Base-by-base conservation (phyloP, 768 basidiomycete genomes). In the Lactarius quietus region DNA sequence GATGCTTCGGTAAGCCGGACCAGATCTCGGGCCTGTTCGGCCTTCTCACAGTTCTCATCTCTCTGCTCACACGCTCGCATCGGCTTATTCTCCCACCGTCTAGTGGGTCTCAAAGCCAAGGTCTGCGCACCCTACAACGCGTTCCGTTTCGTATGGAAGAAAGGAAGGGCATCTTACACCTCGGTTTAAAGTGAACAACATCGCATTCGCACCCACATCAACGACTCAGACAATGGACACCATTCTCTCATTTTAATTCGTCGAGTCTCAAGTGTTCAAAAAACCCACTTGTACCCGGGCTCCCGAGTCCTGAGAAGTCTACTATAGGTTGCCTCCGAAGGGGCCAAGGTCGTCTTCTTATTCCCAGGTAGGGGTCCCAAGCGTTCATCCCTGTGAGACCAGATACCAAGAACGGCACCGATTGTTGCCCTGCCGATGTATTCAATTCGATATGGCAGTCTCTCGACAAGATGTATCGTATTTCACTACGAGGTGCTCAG, bases 361-460 rank as follows among this genome's bases (percentile, higher is more conserved):
- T 60, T 60, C 48, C 33, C 59, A 59, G 39, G 39, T 10, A 20
- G 7, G 29, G 26, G 58, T 14, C 17, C 9, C 58, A 23, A 43
- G 18, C 39, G n/a, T 33, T 10, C 20, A n/a, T 14, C 17, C 39
- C 31, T 41, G 33, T 18, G 51, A 7, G 52, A 38, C 28, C 55
- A 41, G 18, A 12, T 35, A 39, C 28, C 31, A 48, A 35, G 6
- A 52, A 52, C 10, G 20, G 10, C 18, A 59, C 29, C 20, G 39
- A 38, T 41, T 52, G 15, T 31, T 41, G 54, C 36, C 98, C 57
- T 95, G 82, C 98, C 96, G 61, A 98, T 86, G 43, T 95, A 94
- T 76, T 98, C 93, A 48, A 98, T 93, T 1, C 95, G 97, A 75
- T 86, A 93, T 6, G 12, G 33, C 8, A 23, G 45, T 31, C 45